Percentiles rank a stretch among this genome's conserved stretches.
Conservation (phyloP, 2,329 filamentous ascomycete species). For the Cordyceps farinosa region DNA sequence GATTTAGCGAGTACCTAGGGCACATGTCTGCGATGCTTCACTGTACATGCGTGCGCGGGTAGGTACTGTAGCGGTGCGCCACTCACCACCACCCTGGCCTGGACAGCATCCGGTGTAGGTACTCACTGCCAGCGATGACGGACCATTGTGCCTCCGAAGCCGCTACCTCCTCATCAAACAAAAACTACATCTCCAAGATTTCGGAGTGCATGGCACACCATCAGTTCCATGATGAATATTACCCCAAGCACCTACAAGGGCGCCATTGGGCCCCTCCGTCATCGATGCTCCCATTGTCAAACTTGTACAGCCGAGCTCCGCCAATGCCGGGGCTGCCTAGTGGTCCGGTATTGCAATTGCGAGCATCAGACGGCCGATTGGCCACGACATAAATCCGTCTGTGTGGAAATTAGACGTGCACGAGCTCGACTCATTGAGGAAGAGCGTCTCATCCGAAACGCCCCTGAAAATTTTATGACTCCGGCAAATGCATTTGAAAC, state of each 20-base stretch:
- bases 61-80: too few relatives aligned
- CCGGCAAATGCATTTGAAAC: conserved; percentile 36
- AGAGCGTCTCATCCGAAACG: conserved; percentile 36
- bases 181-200: too few relatives aligned
- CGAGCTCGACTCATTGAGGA: conserved; percentile 30
- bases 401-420: conserved; percentile 35
- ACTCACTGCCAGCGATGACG: too few relatives aligned
- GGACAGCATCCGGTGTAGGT: too few relatives aligned
- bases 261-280: background rate
- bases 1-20: too few relatives aligned
- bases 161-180: too few relatives aligned
- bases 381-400: conserved; percentile 37
- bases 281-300: background rate
- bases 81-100: too few relatives aligned
- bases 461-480: conserved; percentile 25
- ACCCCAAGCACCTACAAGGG: background rate
- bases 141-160: too few relatives aligned
- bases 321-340: conserved; percentile 41
- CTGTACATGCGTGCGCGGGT: too few relatives aligned
- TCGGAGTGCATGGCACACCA: background rate
- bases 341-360: conserved; percentile 42
- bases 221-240: background rate
- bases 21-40: too few relatives aligned
- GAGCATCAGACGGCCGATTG: conserved; percentile 41
- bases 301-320: conserved; percentile 23